Evolutionary conservation across 164 flowering plant genomes (phyloP).

Genomic region (Magnolia sinica): DNA sequence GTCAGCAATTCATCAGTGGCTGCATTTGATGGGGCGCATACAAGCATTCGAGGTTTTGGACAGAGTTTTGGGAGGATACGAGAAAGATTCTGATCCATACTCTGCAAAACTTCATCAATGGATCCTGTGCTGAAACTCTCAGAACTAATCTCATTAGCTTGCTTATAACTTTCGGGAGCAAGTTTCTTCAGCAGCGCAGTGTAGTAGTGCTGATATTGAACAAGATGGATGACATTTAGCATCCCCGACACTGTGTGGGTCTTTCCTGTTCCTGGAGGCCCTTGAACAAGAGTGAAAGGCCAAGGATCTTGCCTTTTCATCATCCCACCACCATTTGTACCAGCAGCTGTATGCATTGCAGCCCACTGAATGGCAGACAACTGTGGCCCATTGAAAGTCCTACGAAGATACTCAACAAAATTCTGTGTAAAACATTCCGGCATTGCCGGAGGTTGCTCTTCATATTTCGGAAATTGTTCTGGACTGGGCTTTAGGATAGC

Average conservation of each 20-base stretch:
- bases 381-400: conserved; percentile 82
- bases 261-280: conserved; percentile 99
- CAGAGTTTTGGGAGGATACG: conserved; percentile 89
- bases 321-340: conserved; percentile 56
- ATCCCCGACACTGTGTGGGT: conserved; percentile 99
- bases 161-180: conserved; percentile 93
- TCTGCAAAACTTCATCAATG: conserved; percentile 89
- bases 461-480: conserved; percentile 91
- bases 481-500: conserved; percentile 92
- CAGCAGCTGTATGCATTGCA: conserved; percentile 97
- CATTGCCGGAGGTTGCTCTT: conserved; percentile 87
- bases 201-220: conserved; percentile 94
- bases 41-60: conserved; percentile 96
- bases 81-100: conserved; percentile 88
- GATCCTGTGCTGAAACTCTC: conserved; percentile 59
- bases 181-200: conserved; percentile 81
- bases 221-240: conserved; percentile 96
- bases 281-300: conserved; percentile 98
- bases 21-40: conserved; percentile 99
- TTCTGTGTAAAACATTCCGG: conserved; percentile 96
- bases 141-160: conserved; percentile 50
- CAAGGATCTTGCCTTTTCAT: conserved; percentile 90
- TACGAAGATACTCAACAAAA: conserved; percentile 71
- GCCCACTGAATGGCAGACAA: conserved; percentile 97
- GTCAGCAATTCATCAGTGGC: conserved; percentile 95